phyloP scores from a whole-genome alignment of 73 alveolate species.

The Tetrahymena borealis region DNA sequence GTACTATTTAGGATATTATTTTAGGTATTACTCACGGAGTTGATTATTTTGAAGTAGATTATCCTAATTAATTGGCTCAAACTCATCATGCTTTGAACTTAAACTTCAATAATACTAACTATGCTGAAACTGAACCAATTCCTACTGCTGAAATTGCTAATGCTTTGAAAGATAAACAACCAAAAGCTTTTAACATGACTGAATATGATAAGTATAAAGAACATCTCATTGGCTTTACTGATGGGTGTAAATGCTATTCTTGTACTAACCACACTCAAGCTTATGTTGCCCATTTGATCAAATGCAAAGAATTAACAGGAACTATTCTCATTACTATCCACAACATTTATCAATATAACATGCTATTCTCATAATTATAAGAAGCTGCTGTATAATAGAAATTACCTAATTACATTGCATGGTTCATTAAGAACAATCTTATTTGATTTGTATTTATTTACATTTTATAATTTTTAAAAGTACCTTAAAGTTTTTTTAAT shows the following conservation, averaged over 20 bases:
- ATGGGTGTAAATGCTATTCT: not conserved
- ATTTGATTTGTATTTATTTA: too few species aligned
- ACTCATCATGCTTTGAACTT: not conserved
- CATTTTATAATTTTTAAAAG: too few species aligned
- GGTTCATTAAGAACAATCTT: not conserved
- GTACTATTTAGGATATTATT: not conserved
- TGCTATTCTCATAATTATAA: not conserved
- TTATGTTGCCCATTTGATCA: not conserved
- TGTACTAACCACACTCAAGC: not conserved
- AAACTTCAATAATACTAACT: not conserved
- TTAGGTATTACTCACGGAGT: not conserved
- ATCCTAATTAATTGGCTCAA: not conserved
- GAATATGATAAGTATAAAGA: not conserved
- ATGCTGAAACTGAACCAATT: not conserved
- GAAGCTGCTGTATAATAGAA: not conserved
- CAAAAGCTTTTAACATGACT: not conserved
- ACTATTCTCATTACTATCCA: not conserved
- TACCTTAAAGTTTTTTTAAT: too few species aligned
- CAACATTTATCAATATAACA: not conserved
- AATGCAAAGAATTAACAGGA: constrained; percentile 2
- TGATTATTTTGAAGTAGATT: not conserved
- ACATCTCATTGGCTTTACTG: not conserved
- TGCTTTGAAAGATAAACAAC: not conserved
- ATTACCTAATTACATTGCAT: not conserved
- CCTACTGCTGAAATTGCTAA: not conserved